Base-by-base conservation (phyloP, 108 stramenopile species). In the Craspedostauros australis region DNA sequence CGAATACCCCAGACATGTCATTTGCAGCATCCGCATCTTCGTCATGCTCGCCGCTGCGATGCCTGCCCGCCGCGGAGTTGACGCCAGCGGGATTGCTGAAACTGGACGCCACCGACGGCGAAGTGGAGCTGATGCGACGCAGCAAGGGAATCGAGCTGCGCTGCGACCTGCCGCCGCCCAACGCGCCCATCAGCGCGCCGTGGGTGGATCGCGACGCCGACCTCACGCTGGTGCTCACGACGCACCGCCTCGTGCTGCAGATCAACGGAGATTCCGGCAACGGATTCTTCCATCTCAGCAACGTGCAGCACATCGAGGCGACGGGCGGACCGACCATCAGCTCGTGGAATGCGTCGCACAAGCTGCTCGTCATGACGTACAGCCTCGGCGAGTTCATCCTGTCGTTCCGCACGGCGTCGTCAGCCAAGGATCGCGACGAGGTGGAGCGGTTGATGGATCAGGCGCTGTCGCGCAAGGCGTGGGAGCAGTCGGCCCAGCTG, bases 41-140 rank as follows among this genome's bases (percentile, higher is more conserved):
- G n/a, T n/a, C n/a, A n/a, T 90, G 78, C 75, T 82, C 89, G 31
- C 89, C 89, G 5, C 64, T 91, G 21, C 66, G 70, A 28, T 80
- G 84, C 66, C 54, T 91, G 9, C 64, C 76, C 11, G 46, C 41
- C 38, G 79, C 83, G 11, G 29, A 57, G 20, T 73, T 86, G 19
- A 87, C 89, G 19, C 71, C 80, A 4, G 72, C 86, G 0, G 86
- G 89, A 2, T 72, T 91, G 42, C 50, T 87, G 18, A 40, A 72
- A 39, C 76, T 84, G 52, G 80, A 86, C 46, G 49, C 64, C 2
- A 25, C 48, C 16, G 82, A 74, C 39, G 59, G 70, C 15, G 89
- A 91, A 62, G 81, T 85, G 9, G 69, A 80, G 65, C 51, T 86
- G 18, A 50, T 82, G 14, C 66, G 64, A 7, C 63, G 81, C 39